Conservation (phyloP, 2,329 filamentous ascomycete species). For the Aspergillus jensenii region DNA sequence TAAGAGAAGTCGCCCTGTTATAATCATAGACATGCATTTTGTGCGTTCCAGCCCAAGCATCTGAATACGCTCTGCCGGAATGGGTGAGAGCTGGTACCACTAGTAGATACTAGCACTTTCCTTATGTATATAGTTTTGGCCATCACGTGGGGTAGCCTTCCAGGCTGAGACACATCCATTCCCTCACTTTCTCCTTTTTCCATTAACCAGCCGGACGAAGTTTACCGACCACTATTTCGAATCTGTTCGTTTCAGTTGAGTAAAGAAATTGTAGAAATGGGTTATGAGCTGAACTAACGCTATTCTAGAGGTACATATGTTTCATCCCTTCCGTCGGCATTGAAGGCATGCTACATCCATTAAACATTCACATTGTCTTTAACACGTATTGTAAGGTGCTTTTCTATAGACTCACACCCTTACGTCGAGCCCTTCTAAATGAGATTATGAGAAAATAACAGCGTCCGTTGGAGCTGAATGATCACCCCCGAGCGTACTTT, state of each 20-base stretch:
- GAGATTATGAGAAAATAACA: background rate
- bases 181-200: no score
- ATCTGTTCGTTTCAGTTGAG: no score
- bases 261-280: no score
- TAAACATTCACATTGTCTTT: conserved; percentile 1
- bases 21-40: conserved; percentile 1
- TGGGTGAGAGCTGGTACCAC: background rate
- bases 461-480: background rate
- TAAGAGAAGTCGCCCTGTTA: conserved; percentile 17
- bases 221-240: no score
- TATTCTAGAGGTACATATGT: no score
- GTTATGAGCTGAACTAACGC: no score
- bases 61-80: no score
- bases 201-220: no score
- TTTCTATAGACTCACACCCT: background rate
- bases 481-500: conserved; percentile 20
- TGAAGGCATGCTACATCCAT: background rate
- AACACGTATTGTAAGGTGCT: background rate
- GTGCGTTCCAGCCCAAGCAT: background rate
- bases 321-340: no score
- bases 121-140: background rate
- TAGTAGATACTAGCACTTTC: background rate
- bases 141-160: background rate
- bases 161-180: background rate
- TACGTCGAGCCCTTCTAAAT: background rate